phyloP scores from a whole-genome alignment of 1,139 yeast genomes.

The Hansenula lynferdii region DNA sequence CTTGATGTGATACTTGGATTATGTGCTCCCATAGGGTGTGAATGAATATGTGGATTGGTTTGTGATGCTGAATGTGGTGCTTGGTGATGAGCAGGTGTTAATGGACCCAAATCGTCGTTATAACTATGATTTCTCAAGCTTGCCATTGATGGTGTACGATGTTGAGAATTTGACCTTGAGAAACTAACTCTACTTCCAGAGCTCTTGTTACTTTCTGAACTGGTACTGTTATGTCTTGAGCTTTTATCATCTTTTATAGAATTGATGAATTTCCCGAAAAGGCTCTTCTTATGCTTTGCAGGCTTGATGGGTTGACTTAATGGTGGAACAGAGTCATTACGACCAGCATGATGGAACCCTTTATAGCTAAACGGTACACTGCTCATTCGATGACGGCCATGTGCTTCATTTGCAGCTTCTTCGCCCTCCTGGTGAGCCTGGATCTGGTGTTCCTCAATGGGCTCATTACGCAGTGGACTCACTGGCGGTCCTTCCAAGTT shows the following conservation, averaged over 20 bases:
- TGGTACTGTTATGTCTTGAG: constrained; percentile 5
- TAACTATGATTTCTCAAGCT: background rate
- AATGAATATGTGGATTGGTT: background rate
- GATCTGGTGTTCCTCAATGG: background rate
- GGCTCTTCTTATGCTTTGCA: constrained; percentile 29
- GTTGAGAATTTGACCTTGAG: background rate
- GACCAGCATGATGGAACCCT: constrained; percentile 44
- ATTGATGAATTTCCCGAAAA: constrained; percentile 45
- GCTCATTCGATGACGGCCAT: background rate
- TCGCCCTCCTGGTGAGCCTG: no score
- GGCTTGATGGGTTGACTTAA: constrained; percentile 47
- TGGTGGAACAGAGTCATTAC: constrained; percentile 42
- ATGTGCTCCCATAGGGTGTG: background rate
- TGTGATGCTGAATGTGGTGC: background rate
- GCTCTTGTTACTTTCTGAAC: background rate
- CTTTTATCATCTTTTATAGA: constrained; percentile 35
- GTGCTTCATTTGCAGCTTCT: no score
- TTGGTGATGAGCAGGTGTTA: background rate
- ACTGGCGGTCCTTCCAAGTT: no score
- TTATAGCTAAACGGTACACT: constrained; percentile 30
- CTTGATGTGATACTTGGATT: constrained; percentile 22
- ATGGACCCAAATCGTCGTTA: constrained; percentile 1
- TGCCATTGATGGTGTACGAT: background rate
- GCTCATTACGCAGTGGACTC: no score
- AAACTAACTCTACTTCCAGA: background rate